Percentiles rank a stretch among this genome's conserved stretches.
Evolutionary conservation across 345 rosid genomes (phyloP).

Genomic region (Lepidium africanum): DNA sequence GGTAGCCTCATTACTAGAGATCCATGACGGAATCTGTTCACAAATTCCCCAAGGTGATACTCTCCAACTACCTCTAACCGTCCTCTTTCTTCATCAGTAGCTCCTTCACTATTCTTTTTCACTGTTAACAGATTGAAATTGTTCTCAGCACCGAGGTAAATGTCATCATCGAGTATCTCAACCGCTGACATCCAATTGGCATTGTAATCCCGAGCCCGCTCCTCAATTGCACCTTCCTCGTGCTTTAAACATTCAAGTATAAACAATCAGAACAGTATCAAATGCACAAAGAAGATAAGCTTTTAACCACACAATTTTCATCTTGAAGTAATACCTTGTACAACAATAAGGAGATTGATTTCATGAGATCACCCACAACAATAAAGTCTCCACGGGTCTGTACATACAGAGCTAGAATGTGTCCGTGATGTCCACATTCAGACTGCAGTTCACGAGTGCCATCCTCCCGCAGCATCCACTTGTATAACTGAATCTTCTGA

Average conservation of each 20-base stretch:
- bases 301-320: background rate
- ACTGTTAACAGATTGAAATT: constrained; percentile 81
- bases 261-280: background rate
- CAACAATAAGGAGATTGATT: constrained; percentile 83
- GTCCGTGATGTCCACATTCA: constrained; percentile 96
- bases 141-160: constrained; percentile 89
- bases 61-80: constrained; percentile 94
- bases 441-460: constrained; percentile 84
- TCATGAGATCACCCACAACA: constrained; percentile 97
- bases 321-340: constrained; percentile 50
- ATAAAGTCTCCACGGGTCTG: constrained; percentile 98
- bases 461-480: constrained; percentile 96
- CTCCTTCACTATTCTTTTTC: constrained; percentile 94
- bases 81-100: constrained; percentile 91
- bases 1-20: constrained; percentile 94
- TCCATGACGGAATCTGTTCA: constrained; percentile 82
- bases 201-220: constrained; percentile 89
- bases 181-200: constrained; percentile 98
- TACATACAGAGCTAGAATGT: constrained; percentile 88
- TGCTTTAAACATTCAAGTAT: constrained; percentile 41
- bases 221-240: constrained; percentile 94
- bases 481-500: constrained; percentile 89
- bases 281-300: background rate
- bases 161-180: constrained; percentile 91
- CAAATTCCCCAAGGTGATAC: constrained; percentile 95